Base-by-base conservation (phyloP, 257 asterid genomes). In the Orobanche coerulescens region DNA sequence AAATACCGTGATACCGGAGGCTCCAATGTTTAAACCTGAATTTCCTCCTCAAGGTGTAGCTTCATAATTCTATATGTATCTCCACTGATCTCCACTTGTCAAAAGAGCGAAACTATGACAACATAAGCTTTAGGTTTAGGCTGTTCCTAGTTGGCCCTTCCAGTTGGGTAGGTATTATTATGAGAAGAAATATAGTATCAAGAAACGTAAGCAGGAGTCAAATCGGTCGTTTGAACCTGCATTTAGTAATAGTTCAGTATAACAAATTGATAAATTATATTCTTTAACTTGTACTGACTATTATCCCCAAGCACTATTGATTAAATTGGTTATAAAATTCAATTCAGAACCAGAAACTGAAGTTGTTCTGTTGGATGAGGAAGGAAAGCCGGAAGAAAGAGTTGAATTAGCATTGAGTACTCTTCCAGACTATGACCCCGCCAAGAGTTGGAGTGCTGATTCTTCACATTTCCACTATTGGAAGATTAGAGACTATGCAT, bases 401-500 rank as follows among this genome's bases (percentile, higher is more conserved):
- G 96, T 93, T 76, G 89, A 84, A 53, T 23, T 90, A 65, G 95
- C 97, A 72, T 62, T 89, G 62, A 79, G 83, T 68, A 64, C 69
- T 71, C 97, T 93, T 75, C 96, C 95, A 34, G 77, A 72, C 55
- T 86, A 89, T 76, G 90, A 89, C 63, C 90, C 94, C 15, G 67
- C 78, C 70, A 77, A 73, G 70, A 65, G 74, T 63, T 89, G 85
- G 90, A 83, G 58, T 58, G 68, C 77, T 53, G 88, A 81, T 76
- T 53, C 79, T 62, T 75, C 83, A 61, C 68, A 78, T 71, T 93
- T 93, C 76, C 83, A 75, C 69, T 93, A 93, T 75, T 93, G 99
- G 99, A 93, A 82, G 73, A 93, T 93, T 81, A 85, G 97, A 66
- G 99, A 89, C 75, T 89, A 86, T 83, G 97, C 97, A 70, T 77